Conservation (phyloP, 805 yeast species). For the Saturnispora diversa region DNA sequence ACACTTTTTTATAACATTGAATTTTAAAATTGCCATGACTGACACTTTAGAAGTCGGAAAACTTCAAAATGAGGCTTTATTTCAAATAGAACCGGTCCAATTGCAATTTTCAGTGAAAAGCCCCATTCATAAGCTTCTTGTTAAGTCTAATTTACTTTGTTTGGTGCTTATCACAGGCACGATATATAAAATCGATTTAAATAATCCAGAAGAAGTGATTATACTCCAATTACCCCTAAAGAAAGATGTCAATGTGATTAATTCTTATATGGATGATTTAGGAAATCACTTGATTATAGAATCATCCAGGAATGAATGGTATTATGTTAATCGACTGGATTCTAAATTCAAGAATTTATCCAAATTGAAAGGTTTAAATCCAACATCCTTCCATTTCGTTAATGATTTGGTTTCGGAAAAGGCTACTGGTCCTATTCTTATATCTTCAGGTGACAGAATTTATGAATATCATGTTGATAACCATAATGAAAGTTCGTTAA, state of each 20-base stretch:
- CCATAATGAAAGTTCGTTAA: slow-evolving; percentile 34
- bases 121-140: slow-evolving; percentile 42
- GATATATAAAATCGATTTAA: slow-evolving; percentile 58
- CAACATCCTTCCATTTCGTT: slow-evolving; percentile 36
- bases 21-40: too few species aligned
- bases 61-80: not conserved
- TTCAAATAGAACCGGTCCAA: slow-evolving; percentile 20
- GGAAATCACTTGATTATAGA: slow-evolving; percentile 47
- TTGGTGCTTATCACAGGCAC: slow-evolving; percentile 45
- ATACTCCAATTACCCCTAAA: slow-evolving; percentile 27
- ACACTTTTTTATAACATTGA: not conserved
- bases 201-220: slow-evolving; percentile 53
- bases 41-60: not conserved
- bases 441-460: slow-evolving; percentile 45
- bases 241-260: slow-evolving; percentile 22
- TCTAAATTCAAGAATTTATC: slow-evolving; percentile 35
- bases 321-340: slow-evolving; percentile 37
- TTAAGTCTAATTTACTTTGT: slow-evolving; percentile 46
- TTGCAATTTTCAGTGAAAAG: slow-evolving; percentile 27
- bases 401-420: slow-evolving; percentile 20
- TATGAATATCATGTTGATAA: slow-evolving; percentile 41
- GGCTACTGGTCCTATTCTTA: slow-evolving; percentile 39
- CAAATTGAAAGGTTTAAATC: slow-evolving; percentile 39
- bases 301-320: slow-evolving; percentile 39
- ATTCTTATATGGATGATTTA: slow-evolving; percentile 41